These are phyloP conservation scores for Fraxinus xanthoxyloides DNA, from an alignment of 305 asterid species.

Conservation along the genomic window DNA sequence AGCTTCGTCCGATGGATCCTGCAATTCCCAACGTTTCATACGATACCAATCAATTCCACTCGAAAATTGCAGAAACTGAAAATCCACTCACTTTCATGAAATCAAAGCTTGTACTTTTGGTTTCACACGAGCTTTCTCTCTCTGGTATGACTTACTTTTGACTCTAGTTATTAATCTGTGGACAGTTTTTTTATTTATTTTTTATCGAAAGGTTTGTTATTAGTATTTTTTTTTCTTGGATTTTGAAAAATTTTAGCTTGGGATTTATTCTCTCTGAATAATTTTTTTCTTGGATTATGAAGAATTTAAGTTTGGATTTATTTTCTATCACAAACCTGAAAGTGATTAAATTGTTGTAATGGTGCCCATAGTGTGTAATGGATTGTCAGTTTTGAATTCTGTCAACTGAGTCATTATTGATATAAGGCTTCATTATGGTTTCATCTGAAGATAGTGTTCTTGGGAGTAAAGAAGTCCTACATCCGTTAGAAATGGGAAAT, in stretches of 20 bases:
- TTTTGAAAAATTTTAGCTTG: neutral
- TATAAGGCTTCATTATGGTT: neutral
- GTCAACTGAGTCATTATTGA: neutral
- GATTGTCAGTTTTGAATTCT: neutral
- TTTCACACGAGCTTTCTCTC: slow-evolving; percentile 94
- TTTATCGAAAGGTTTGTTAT: neutral
- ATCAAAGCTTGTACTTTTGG: slow-evolving; percentile 78
- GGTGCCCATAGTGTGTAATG: neutral
- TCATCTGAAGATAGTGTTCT: neutral
- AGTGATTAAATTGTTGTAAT: neutral
- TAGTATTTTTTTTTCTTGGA: neutral
- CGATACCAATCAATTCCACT: slow-evolving; percentile 1
- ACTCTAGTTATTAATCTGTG: neutral
- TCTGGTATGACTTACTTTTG: slow-evolving; percentile 56
- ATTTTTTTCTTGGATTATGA: neutral
- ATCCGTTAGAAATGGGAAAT: too few relatives aligned
- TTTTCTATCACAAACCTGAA: neutral
- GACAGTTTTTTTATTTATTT: too few relatives aligned
- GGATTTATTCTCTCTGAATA: neutral
- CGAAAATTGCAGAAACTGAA: slow-evolving; percentile 34
- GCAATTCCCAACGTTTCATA: slow-evolving; percentile 36
- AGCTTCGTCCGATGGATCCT: slow-evolving; percentile 52
- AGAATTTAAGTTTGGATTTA: neutral
- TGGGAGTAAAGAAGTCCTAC: too few relatives aligned
- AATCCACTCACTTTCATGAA: slow-evolving; percentile 77